Conservation (phyloP, 345 rosid genomes). For the Syzygium grande region DNA sequence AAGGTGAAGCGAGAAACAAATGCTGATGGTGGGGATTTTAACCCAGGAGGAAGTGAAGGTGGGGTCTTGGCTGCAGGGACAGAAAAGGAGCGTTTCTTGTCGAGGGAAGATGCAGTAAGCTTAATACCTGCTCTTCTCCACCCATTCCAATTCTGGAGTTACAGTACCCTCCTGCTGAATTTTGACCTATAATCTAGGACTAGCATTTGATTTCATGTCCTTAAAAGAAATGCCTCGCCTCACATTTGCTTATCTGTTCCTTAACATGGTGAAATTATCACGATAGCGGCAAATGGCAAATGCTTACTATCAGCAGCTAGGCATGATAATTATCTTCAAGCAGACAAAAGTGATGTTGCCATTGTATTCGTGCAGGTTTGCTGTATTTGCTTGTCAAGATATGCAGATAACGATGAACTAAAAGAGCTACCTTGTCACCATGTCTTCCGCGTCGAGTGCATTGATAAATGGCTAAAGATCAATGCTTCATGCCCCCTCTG, state of each 20-base stretch:
- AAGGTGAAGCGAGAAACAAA: conserved; percentile 27
- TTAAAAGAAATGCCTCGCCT: background rate
- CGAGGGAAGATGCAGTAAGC: conserved; percentile 93
- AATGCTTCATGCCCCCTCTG: conserved; percentile 79
- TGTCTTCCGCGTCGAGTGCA: conserved; percentile 60
- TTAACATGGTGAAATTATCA: background rate
- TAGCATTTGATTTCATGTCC: background rate
- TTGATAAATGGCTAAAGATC: conserved; percentile 73
- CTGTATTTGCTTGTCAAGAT: conserved; percentile 64
- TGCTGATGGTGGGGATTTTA: conserved; percentile 19
- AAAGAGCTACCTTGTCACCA: conserved; percentile 66
- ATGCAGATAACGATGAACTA: conserved; percentile 52
- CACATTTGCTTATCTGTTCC: background rate
- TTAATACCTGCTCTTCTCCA: background rate
- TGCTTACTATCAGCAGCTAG: background rate
- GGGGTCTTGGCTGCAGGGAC: conserved; percentile 69
- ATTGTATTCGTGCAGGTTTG: conserved; percentile 37
- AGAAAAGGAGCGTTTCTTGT: conserved; percentile 56
- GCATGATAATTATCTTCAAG: background rate
- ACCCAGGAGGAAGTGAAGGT: conserved; percentile 40
- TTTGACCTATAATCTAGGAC: background rate
- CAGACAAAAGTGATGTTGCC: background rate
- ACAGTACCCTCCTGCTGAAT: background rate
- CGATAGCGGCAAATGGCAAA: background rate
- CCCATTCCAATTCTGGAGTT: background rate